These are phyloP conservation scores for Papiliotrema laurentii DNA, from an alignment of 1,284 basidiomycete species.

Conservation along the genomic window DNA sequence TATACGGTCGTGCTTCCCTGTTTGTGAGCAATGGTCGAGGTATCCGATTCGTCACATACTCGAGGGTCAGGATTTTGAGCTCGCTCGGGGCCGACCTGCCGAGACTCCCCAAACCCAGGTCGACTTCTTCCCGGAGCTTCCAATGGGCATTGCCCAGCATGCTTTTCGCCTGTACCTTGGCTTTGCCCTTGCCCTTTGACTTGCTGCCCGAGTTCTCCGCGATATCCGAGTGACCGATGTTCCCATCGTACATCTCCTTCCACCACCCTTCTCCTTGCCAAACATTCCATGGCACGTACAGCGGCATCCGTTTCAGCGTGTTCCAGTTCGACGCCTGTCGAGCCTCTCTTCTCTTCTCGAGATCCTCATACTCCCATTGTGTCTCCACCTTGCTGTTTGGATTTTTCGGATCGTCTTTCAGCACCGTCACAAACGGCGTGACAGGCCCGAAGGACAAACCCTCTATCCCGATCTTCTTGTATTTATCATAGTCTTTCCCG, in stretches of 20 bases:
- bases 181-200: conserved; percentile 3
- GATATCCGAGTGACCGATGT: no score
- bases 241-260: conserved; percentile 40
- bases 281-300: conserved; percentile 27
- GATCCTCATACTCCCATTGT: conserved; percentile 5
- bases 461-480: conserved; percentile 5
- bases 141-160: conserved; percentile 13
- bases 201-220: neutral
- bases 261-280: conserved; percentile 47
- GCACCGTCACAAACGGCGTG: conserved; percentile 26
- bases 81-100: conserved; percentile 20
- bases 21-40: neutral
- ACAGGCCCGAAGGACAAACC: conserved; percentile 24
- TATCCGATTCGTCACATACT: conserved; percentile 12
- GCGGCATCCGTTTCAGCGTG: neutral
- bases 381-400: conserved; percentile 6
- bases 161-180: conserved; percentile 10
- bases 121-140: conserved; percentile 28
- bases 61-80: conserved; percentile 17
- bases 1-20: conserved; percentile 28
- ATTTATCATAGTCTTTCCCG: conserved; percentile 8
- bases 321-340: conserved; percentile 2
- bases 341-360: conserved; percentile 2
- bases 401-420: conserved; percentile 10
- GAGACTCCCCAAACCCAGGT: conserved; percentile 28